A percentile compares a stretch with the other conserved stretches of the same genome.
phyloP scores from a whole-genome alignment of 352 stramenopile genomes.

The Phytophthora cryptogea region DNA sequence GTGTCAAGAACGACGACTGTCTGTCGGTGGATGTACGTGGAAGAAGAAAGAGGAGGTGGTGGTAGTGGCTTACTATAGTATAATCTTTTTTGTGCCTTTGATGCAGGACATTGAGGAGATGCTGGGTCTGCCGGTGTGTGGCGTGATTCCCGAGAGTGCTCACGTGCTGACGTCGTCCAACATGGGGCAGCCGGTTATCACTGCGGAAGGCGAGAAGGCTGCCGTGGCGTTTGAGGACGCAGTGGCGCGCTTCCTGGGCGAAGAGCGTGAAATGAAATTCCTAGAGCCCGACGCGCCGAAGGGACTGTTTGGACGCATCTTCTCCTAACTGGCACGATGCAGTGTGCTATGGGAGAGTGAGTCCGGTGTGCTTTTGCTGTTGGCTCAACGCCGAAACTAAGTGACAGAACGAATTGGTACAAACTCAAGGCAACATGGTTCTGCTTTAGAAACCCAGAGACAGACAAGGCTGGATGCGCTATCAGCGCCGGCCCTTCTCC shows the following conservation, averaged over 20 bases:
- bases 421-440: constrained; percentile 23
- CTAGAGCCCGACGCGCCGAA: constrained; percentile 84
- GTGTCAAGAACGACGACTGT: constrained; percentile 89
- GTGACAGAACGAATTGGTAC: constrained; percentile 10
- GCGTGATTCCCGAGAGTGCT: constrained; percentile 90
- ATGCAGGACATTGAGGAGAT: constrained; percentile 92
- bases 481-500: constrained; percentile 69
- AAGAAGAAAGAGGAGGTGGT: background rate
- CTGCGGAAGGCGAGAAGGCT: constrained; percentile 67
- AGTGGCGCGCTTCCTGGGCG: constrained; percentile 90
- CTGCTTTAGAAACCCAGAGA: constrained; percentile 21
- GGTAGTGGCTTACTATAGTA: background rate
- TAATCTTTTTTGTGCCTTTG: background rate
- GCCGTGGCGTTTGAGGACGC: constrained; percentile 88
- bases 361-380: background rate
- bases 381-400: constrained; percentile 1
- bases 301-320: constrained; percentile 76
- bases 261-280: constrained; percentile 88
- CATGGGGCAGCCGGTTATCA: constrained; percentile 92
- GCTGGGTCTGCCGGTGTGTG: constrained; percentile 88
- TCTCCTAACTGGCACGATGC: constrained; percentile 33
- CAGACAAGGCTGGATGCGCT: constrained; percentile 17
- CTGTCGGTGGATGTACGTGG: constrained; percentile 69
- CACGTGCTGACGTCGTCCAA: constrained; percentile 94
- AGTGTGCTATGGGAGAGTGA: background rate